phyloP scores from a whole-genome alignment of 2,329 filamentous ascomycete genomes.

The Botryotinia convoluta region DNA sequence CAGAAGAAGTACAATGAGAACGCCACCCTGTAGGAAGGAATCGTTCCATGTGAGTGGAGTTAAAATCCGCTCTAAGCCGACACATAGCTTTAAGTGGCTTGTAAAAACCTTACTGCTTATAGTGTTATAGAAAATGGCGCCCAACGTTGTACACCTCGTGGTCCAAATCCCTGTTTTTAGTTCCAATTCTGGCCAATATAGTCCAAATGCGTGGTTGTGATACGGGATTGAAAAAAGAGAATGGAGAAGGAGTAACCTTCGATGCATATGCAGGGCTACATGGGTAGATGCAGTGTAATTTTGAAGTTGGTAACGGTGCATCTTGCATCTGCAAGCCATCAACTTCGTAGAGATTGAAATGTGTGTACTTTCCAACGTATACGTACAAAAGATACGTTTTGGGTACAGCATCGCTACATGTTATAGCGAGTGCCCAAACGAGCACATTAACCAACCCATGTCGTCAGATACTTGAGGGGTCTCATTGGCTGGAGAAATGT shows the following conservation, averaged over 20 bases:
- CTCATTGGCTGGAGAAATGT: neutral
- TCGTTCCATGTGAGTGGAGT: neutral
- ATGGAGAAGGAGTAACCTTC: slow-evolving; percentile 15
- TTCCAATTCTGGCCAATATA: slow-evolving; percentile 23
- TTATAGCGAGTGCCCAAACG: neutral
- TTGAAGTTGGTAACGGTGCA: slow-evolving; percentile 13
- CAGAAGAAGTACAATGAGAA: neutral
- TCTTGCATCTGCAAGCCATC: slow-evolving; percentile 16
- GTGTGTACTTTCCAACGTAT: neutral
- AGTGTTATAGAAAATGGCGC: slow-evolving; percentile 14
- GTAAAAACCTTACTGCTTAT: neutral
- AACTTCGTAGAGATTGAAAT: slow-evolving; percentile 3
- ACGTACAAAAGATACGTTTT: neutral
- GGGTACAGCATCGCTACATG: neutral
- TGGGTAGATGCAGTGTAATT: slow-evolving; percentile 7
- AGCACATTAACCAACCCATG: slow-evolving; percentile 1
- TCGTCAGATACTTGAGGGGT: neutral
- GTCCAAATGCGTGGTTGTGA: slow-evolving; percentile 27
- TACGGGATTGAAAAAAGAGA: slow-evolving; percentile 17
- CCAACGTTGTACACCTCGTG: slow-evolving; percentile 23
- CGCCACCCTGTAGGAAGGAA: neutral
- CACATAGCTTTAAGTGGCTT: neutral
- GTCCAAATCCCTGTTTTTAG: slow-evolving; percentile 8
- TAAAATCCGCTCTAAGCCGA: neutral
- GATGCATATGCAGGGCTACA: slow-evolving; percentile 17